Evolutionary conservation across 192 early-diverging fungal genomes (phyloP).

Genomic region (Coemansia furcata): DNA sequence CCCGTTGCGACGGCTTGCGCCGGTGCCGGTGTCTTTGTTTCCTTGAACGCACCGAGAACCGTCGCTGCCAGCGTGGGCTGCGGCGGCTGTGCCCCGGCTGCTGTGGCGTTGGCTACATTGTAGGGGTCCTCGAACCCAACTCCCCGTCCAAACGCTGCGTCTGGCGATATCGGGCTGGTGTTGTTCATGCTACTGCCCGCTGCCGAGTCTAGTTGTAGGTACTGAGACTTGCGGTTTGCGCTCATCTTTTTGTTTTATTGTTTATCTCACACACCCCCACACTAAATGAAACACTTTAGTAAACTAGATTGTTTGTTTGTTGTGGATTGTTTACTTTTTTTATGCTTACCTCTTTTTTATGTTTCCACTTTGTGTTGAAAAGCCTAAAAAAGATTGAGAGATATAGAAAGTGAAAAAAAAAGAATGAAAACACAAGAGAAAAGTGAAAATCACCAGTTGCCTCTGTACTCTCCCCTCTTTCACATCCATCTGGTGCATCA

Average conservation of each 20-base stretch:
- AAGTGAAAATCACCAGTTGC: background rate
- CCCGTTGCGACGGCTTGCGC: constrained; percentile 4
- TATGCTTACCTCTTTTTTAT: too few relatives aligned
- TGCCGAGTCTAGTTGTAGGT: constrained; percentile 24
- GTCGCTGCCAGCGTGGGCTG: constrained; percentile 2
- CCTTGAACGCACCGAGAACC: constrained; percentile 30
- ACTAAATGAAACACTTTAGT: too few relatives aligned
- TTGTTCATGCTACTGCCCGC: background rate
- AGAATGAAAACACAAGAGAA: background rate
- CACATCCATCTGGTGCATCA: background rate
- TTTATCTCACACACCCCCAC: background rate
- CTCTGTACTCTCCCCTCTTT: background rate
- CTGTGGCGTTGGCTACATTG: constrained; percentile 3
- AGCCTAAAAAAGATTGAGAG: background rate
- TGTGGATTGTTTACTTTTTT: too few relatives aligned
- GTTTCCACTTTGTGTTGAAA: too few relatives aligned
- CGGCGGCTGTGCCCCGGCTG: constrained; percentile 5
- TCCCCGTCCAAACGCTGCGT: constrained; percentile 35
- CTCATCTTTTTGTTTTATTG: constrained; percentile 10
- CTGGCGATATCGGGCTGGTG: constrained; percentile 18
- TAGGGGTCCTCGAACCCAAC: constrained; percentile 40
- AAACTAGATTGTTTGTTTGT: too few relatives aligned
- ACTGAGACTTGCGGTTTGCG: constrained; percentile 32
- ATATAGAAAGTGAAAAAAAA: background rate
- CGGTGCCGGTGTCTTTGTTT: constrained; percentile 11